Evolutionary conservation across 2,329 filamentous ascomycete species (phyloP).

Genomic region (Drechslerella stenobrocha): DNA sequence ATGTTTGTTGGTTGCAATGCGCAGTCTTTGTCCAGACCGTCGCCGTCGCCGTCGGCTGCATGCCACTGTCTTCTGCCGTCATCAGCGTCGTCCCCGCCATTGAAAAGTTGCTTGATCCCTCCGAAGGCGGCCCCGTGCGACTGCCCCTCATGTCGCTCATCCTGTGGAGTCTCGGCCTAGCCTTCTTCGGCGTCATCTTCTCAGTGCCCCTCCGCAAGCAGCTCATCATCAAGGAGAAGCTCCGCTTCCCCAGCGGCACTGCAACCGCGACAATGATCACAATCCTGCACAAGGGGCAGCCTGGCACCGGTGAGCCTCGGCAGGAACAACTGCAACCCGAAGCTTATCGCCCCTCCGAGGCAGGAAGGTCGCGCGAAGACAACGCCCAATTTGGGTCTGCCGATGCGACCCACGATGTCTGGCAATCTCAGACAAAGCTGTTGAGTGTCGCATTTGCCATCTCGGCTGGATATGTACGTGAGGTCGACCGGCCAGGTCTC

Average conservation of each 20-base stretch:
- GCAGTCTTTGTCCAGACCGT: conserved; percentile 89
- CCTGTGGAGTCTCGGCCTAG: conserved; percentile 87
- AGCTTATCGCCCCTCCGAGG: conserved; percentile 24
- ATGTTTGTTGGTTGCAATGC: conserved; percentile 10
- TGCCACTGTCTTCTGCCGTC: conserved; percentile 93
- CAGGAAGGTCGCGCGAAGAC: conserved; percentile 9
- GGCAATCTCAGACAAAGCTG: conserved; percentile 66
- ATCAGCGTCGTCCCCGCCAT: conserved; percentile 77
- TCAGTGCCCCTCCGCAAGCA: conserved; percentile 83
- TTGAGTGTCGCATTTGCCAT: conserved; percentile 64
- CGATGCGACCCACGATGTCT: conserved; percentile 58
- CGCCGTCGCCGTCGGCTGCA: conserved; percentile 90
- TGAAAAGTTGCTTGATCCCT: conserved; percentile 76
- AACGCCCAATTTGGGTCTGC: background rate
- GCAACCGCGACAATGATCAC: conserved; percentile 92
- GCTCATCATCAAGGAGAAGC: conserved; percentile 86
- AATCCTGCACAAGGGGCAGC: conserved; percentile 69
- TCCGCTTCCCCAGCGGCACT: conserved; percentile 93
- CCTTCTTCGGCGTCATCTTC: conserved; percentile 96
- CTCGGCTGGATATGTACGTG: conserved; percentile 62
- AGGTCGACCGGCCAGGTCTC: too few relatives aligned
- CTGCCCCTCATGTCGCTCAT: conserved; percentile 76
- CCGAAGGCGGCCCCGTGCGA: conserved; percentile 76
- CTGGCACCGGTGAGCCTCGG: conserved; percentile 18
- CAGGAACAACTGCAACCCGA: too few relatives aligned